These are phyloP conservation scores for Scedosporium boydii DNA, from an alignment of 2,329 filamentous ascomycete genomes.

Conservation along the genomic window DNA sequence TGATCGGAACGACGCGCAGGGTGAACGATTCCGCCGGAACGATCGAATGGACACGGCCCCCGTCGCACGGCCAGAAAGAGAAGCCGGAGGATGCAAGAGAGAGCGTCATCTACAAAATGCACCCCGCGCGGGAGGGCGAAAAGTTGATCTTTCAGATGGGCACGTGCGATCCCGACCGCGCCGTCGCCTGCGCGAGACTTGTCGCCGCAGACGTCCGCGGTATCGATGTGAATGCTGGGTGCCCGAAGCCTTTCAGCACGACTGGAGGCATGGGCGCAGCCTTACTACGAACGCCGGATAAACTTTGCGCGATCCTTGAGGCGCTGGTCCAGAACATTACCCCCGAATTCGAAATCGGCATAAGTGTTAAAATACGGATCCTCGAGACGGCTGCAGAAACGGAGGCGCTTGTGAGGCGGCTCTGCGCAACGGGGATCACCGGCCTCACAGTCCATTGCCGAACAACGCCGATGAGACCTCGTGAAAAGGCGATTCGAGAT, in stretches of 20 bases:
- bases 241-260: slow-evolving; percentile 93
- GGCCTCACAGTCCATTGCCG: slow-evolving; percentile 91
- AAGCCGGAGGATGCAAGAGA: slow-evolving; percentile 42
- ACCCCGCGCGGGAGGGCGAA: slow-evolving; percentile 65
- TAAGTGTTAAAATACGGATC: slow-evolving; percentile 93
- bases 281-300: slow-evolving; percentile 75
- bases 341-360: slow-evolving; percentile 73
- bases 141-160: slow-evolving; percentile 87
- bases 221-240: slow-evolving; percentile 97
- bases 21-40: slow-evolving; percentile 68
- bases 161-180: slow-evolving; percentile 71
- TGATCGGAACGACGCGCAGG: slow-evolving; percentile 76
- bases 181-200: slow-evolving; percentile 74
- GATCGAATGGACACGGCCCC: slow-evolving; percentile 73
- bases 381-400: slow-evolving; percentile 70
- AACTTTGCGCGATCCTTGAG: slow-evolving; percentile 71
- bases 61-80: slow-evolving; percentile 58
- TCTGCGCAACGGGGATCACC: slow-evolving; percentile 83
- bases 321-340: slow-evolving; percentile 72
- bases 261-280: slow-evolving; percentile 92
- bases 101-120: slow-evolving; percentile 74
- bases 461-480: slow-evolving; percentile 88
- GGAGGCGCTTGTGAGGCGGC: slow-evolving; percentile 62
- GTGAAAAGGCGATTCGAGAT: slow-evolving; percentile 76
- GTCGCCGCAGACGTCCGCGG: slow-evolving; percentile 83